Conservation (phyloP, 495 filamentous ascomycete genomes). For the Neurospora pannonica region DNA sequence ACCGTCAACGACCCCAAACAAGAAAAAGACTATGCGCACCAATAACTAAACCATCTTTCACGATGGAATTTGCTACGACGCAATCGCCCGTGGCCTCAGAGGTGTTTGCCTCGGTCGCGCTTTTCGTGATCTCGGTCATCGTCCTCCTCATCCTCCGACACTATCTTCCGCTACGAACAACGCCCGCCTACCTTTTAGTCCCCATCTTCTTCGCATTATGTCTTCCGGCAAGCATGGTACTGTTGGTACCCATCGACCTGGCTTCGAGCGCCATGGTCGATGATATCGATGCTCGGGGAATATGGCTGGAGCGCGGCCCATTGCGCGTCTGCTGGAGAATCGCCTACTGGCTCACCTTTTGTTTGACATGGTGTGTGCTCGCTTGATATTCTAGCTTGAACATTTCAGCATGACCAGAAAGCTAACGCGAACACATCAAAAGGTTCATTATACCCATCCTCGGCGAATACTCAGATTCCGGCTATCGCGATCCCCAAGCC, state of each 20-base stretch:
- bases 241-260: constrained; percentile 92
- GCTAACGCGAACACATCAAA: background rate
- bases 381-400: background rate
- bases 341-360: constrained; percentile 93
- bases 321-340: constrained; percentile 84
- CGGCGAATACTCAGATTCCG: constrained; percentile 86
- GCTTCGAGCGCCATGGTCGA: constrained; percentile 70
- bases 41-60: constrained; percentile 3
- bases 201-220: constrained; percentile 90
- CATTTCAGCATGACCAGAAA: constrained; percentile 1
- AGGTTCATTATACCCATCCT: constrained; percentile 90
- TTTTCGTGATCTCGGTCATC: constrained; percentile 61
- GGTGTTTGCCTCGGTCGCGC: constrained; percentile 61
- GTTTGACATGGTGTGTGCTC: constrained; percentile 69
- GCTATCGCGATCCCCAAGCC: constrained; percentile 75
- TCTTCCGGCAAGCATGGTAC: constrained; percentile 85
- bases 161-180: constrained; percentile 82
- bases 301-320: constrained; percentile 55
- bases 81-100: constrained; percentile 21
- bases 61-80: constrained; percentile 9
- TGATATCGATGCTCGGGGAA: constrained; percentile 52
- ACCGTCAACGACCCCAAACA: background rate
- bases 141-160: constrained; percentile 77
- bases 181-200: constrained; percentile 81
- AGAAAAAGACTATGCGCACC: background rate